Evolutionary conservation across 306 rosid species (phyloP).

Genomic region (Crotalaria pallida): DNA sequence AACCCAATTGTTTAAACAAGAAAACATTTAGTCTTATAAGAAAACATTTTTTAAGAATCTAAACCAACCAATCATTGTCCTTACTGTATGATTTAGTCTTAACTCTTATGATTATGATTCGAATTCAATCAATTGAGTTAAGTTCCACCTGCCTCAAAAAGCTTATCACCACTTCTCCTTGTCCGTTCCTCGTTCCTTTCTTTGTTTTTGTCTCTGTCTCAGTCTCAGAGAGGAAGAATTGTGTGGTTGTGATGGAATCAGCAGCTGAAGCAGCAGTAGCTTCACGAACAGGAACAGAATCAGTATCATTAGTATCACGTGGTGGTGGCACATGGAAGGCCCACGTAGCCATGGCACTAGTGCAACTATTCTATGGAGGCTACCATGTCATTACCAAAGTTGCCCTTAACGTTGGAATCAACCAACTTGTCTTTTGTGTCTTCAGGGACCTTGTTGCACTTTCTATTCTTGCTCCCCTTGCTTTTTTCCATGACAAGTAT

Average conservation of each 20-base stretch:
- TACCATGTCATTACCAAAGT: constrained; percentile 90
- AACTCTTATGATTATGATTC: too few species aligned
- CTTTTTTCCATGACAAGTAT: constrained; percentile 73
- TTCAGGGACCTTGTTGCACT: constrained; percentile 71
- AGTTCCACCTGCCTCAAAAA: too few species aligned
- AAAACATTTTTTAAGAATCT: too few species aligned
- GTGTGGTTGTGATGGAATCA: constrained; percentile 10
- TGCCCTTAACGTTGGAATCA: constrained; percentile 84
- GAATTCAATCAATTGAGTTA: too few species aligned
- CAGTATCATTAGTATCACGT: neutral
- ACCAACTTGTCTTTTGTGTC: constrained; percentile 77
- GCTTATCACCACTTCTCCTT: too few species aligned
- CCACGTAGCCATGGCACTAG: constrained; percentile 65
- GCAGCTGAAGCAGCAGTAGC: constrained; percentile 20
- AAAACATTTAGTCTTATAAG: too few species aligned
- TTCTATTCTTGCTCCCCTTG: constrained; percentile 61
- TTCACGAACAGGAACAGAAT: constrained; percentile 18
- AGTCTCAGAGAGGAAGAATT: neutral
- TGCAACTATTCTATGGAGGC: constrained; percentile 75
- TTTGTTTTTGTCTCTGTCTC: neutral
- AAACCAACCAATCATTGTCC: too few species aligned
- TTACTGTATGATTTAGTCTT: too few species aligned
- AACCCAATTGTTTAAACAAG: too few species aligned
- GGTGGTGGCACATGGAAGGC: constrained; percentile 56
- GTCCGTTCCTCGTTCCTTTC: too few species aligned